Base-by-base conservation (phyloP, 768 basidiomycete species). In the Kwoniella botswanensis region DNA sequence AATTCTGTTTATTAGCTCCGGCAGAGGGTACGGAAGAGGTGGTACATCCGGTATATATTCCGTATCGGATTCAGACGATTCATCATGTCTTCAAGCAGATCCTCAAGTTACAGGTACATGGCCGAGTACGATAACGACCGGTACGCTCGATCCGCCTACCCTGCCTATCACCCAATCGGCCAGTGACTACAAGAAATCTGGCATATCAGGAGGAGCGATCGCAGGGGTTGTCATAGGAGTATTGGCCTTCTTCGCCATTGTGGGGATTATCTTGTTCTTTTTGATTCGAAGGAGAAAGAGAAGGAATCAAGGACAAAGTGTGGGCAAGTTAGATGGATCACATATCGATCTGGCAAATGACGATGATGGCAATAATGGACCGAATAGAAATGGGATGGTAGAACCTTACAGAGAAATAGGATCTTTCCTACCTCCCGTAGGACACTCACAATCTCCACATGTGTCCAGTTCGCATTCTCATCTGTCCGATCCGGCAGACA, bases 211-310 rank as follows among this genome's bases (percentile, higher is more conserved):
- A 18, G 77, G 77, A 10, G 75, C 72, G 3, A 80, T 80, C 15
- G 79, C 79, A 3, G 79, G 79, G 5, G 65, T 78, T 2, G 77
- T 75, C 17, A 67, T 80, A n/a, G 79, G 79, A 4, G 67, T 71
- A 11, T 21, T 78, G 4, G 75, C 61, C 13, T 24, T 54, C 17
- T 35, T 76, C 2, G 75, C 66, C 17, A 52, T 77, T 4, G 22
- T 73, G 12, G 75, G 53, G 0, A 4, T 63, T 13, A n/a, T 67
- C 2, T 41, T 77, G 6, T 74, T 63, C 41, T 78, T 72, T 53
- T 63, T 76, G 9, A 66, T 75, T 12, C 65, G 74, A 12, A 52
- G 76, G 26, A 67, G 74, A 24, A 71, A 56, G 29, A 57, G 68
- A 53, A 56, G 71, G 29, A 52, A 11, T 3, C 54, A 54, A 26